These are phyloP conservation scores for Chalara sp. DNA, from an alignment of 2,329 filamentous ascomycete species.

Conservation along the genomic window DNA sequence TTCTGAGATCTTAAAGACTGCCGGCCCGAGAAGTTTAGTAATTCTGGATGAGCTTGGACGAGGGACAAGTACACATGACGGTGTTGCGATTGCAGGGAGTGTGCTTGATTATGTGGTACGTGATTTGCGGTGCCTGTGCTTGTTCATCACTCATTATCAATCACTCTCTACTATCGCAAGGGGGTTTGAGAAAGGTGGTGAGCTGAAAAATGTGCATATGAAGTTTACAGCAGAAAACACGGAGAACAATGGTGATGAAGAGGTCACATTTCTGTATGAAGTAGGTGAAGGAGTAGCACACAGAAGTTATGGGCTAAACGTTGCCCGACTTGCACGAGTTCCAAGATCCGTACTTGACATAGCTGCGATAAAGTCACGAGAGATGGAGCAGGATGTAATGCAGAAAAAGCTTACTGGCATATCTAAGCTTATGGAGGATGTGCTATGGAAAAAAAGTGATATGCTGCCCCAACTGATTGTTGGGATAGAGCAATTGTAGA, in stretches of 20 bases:
- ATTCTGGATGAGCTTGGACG: slow-evolving; percentile 92
- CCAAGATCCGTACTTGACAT: slow-evolving; percentile 71
- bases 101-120: slow-evolving; percentile 80
- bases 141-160: slow-evolving; percentile 99
- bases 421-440: slow-evolving; percentile 19
- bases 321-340: slow-evolving; percentile 78
- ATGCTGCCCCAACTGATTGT: slow-evolving; percentile 22
- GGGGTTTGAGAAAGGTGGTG: slow-evolving; percentile 41
- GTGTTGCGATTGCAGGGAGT: slow-evolving; percentile 88
- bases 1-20: slow-evolving; percentile 80
- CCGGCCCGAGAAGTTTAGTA: slow-evolving; percentile 76
- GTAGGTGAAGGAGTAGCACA: slow-evolving; percentile 87
- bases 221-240: slow-evolving; percentile 52
- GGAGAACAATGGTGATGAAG: slow-evolving; percentile 49
- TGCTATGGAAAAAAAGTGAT: slow-evolving; percentile 15
- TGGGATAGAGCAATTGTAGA: slow-evolving; percentile 51
- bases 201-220: slow-evolving; percentile 89
- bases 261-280: slow-evolving; percentile 93
- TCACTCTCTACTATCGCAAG: slow-evolving; percentile 65
- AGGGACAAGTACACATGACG: slow-evolving; percentile 91
- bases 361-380: slow-evolving; percentile 70
- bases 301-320: slow-evolving; percentile 89
- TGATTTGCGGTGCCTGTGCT: slow-evolving; percentile 67
- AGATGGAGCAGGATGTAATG: slow-evolving; percentile 70
- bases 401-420: slow-evolving; percentile 46